Conservation (phyloP, 257 asterid genomes). For the Solanum rostratum region DNA sequence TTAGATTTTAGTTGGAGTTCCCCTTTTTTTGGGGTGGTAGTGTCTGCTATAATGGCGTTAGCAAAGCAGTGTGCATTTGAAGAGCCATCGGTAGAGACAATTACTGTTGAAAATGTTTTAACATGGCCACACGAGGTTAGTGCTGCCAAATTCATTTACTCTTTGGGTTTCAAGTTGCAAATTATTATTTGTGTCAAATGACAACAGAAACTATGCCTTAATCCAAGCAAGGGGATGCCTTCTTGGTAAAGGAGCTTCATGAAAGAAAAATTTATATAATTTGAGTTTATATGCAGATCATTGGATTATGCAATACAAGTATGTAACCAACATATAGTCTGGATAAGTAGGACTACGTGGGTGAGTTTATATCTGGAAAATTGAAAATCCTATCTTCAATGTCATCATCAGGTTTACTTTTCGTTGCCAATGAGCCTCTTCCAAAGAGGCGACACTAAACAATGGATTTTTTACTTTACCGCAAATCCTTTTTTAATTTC, state of each 20-base stretch:
- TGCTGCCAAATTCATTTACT: constrained; percentile 1
- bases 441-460: no score
- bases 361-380: no score
- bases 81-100: constrained; percentile 94
- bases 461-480: no score
- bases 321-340: not conserved
- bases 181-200: not conserved
- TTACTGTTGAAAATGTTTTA: constrained; percentile 77
- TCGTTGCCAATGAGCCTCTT: no score
- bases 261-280: not conserved
- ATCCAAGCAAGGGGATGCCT: not conserved
- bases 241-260: not conserved
- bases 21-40: no score
- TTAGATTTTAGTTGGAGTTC: no score
- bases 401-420: no score
- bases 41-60: constrained; percentile 86
- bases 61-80: constrained; percentile 99
- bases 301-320: not conserved
- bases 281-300: not conserved
- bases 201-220: not conserved
- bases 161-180: not conserved
- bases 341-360: no score
- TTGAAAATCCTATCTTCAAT: no score
- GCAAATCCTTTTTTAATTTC: no score
- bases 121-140: constrained; percentile 99